These are phyloP conservation scores for Rhodotorula taiwanensis DNA, from an alignment of 768 basidiomycete species.

Conservation along the genomic window DNA sequence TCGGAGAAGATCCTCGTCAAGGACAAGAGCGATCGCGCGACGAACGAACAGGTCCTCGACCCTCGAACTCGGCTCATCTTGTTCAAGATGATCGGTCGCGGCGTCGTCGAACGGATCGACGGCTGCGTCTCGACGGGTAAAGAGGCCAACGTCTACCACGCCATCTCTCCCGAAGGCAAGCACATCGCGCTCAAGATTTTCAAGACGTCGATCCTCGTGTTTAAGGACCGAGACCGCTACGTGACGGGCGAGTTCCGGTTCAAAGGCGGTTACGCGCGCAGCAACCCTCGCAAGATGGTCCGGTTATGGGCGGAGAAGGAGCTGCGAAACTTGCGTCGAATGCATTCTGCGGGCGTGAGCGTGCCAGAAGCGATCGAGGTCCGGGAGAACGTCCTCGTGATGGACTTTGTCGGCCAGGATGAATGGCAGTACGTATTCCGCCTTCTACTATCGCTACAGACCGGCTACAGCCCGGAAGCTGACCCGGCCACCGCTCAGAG, in stretches of 20 bases:
- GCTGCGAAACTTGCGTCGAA: conserved; percentile 84
- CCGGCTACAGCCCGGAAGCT: not conserved
- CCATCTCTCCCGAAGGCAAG: conserved; percentile 43
- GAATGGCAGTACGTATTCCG: conserved; percentile 30
- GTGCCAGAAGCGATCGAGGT: conserved; percentile 89
- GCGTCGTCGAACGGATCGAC: conserved; percentile 79
- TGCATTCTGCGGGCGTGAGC: conserved; percentile 71
- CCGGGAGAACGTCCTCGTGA: conserved; percentile 91
- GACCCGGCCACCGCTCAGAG: conserved; percentile 51
- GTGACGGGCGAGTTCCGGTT: conserved; percentile 96
- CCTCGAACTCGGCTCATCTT: conserved; percentile 88
- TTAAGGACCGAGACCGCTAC: conserved; percentile 96
- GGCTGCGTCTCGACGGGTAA: conserved; percentile 97
- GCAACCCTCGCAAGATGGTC: conserved; percentile 97
- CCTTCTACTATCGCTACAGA: not conserved
- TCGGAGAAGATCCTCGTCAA: conserved; percentile 77
- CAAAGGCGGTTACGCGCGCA: conserved; percentile 65
- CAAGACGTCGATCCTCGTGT: conserved; percentile 94
- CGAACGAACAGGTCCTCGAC: conserved; percentile 93
- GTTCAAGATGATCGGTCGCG: conserved; percentile 92
- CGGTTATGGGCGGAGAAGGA: conserved; percentile 99
- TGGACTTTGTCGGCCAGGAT: conserved; percentile 63
- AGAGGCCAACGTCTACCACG: conserved; percentile 98
- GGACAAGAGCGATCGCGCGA: conserved; percentile 94
- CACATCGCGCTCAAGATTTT: conserved; percentile 95